Base-by-base conservation (phyloP, 768 basidiomycete species). In the Rhodotorula babjevae region DNA sequence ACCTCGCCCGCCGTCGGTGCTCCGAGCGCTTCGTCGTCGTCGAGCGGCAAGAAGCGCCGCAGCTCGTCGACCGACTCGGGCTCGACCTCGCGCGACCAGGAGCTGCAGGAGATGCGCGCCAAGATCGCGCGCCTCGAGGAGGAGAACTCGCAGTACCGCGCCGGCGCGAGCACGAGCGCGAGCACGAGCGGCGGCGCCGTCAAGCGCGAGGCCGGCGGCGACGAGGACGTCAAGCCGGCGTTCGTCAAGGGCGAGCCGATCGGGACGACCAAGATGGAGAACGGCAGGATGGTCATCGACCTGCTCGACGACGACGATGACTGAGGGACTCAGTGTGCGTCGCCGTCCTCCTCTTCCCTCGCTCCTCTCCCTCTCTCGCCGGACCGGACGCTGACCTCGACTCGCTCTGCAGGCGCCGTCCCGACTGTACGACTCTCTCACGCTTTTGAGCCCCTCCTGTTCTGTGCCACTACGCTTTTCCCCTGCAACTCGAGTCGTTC, bases 221-320 rank as follows among this genome's bases (percentile, higher is more conserved):
- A 52, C 56, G 36, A 23, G 14, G 36, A 59, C 21, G 61, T 63
- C 61, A 58, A 63, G 55, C 14, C 40, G 19, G 21, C 33, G 50
- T 7, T 58, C 53, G 46, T 59, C 46, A 25, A 31, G 42, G 42
- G 64, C n/a, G 56, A 19, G n/a, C 23, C 2, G 44, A 50, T 31
- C 46, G 50, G 31, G 52, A 69, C 61, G 63, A 50, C 56, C 50
- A 61, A 47, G 71, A 61, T 49, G 50, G 62, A 67, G 49, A 63
- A 60, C 27, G 63, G 46, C 23, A 36, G 27, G 57, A 11, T 61
- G 15, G 71, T 60, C 27, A 46, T 72, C 29, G 61, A 52, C 56
- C 44, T 65, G 19, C 57, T 57, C 31, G 65, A 65, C 63, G 63
- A 58, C 14, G 29, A 63, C 33, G 50, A 49, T 15, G 21, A 21